Percentiles rank a stretch among this genome's conserved stretches.
phyloP scores from a whole-genome alignment of 2,329 filamentous ascomycete species.

The Clonostachys rosea region DNA sequence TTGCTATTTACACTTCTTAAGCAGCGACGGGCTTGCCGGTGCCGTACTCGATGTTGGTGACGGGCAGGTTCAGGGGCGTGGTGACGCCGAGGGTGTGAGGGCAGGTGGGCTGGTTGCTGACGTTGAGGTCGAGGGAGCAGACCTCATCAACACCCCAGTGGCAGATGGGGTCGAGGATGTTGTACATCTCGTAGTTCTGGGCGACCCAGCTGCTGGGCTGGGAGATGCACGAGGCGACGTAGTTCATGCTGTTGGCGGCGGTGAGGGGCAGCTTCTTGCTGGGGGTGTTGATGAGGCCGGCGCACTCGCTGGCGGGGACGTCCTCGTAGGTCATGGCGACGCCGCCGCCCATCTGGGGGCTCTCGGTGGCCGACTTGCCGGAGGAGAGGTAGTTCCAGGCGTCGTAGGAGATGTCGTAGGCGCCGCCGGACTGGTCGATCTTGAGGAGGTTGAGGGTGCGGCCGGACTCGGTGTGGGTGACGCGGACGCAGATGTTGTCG shows the following conservation, averaged over 20 bases:
- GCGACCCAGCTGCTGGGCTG: conserved; percentile 43
- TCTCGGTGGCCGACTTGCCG: conserved; percentile 38
- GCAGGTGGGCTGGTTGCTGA: conserved; percentile 47
- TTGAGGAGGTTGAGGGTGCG: conserved; percentile 52
- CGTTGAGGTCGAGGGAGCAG: conserved; percentile 40
- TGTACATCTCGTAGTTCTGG: conserved; percentile 46
- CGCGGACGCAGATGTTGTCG: conserved; percentile 51
- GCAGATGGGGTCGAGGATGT: conserved; percentile 47
- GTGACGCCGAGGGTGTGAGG: conserved; percentile 33
- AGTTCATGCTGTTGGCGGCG: conserved; percentile 54
- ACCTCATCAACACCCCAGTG: conserved; percentile 43
- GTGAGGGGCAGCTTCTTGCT: conserved; percentile 44
- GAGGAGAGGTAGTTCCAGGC: conserved; percentile 55
- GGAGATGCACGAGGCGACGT: conserved; percentile 38
- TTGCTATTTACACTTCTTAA: neutral
- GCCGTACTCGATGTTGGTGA: conserved; percentile 47
- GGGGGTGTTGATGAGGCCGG: conserved; percentile 42
- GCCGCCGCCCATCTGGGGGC: conserved; percentile 43
- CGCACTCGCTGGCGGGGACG: conserved; percentile 41
- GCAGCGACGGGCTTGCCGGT: conserved; percentile 31
- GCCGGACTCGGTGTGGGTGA: conserved; percentile 32
- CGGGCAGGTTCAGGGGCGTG: conserved; percentile 25
- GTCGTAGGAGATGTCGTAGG: conserved; percentile 56
- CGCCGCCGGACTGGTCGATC: conserved; percentile 50
- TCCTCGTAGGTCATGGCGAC: conserved; percentile 45